Percentiles rank a stretch among this genome's conserved stretches.
Evolutionary conservation across 2,329 filamentous ascomycete genomes (phyloP).

Genomic region (Onygenales sp.): DNA sequence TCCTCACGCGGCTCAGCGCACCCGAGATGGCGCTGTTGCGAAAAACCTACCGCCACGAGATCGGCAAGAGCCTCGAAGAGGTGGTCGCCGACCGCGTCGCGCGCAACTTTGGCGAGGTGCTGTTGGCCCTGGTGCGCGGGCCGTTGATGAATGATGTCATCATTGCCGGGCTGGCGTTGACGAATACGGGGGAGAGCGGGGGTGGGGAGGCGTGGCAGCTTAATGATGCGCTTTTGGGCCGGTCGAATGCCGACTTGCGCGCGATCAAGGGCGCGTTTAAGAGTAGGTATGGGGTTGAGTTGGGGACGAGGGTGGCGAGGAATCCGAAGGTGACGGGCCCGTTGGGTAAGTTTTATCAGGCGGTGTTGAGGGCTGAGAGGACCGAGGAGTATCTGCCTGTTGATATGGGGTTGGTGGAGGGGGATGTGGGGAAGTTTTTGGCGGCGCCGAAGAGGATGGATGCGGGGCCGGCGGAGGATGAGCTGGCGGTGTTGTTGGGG

Average conservation of each 20-base stretch:
- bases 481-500: conserved; percentile 66
- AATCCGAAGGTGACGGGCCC: conserved; percentile 67
- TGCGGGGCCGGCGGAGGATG: conserved; percentile 63
- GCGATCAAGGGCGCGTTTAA: conserved; percentile 70
- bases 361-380: conserved; percentile 61
- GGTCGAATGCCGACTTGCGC: conserved; percentile 68
- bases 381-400: conserved; percentile 64
- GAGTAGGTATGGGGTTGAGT: conserved; percentile 50
- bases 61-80: conserved; percentile 35
- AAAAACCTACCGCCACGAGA: conserved; percentile 56
- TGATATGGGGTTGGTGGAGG: conserved; percentile 59
- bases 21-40: conserved; percentile 64
- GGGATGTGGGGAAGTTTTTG: conserved; percentile 64
- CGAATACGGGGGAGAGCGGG: conserved; percentile 46
- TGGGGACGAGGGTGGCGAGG: conserved; percentile 46
- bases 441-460: conserved; percentile 56
- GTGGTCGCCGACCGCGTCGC: not conserved
- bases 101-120: not conserved
- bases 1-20: conserved; percentile 65
- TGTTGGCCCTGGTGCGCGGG: conserved; percentile 35
- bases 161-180: conserved; percentile 56
- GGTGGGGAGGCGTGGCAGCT: conserved; percentile 26
- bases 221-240: conserved; percentile 66
- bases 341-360: conserved; percentile 71
- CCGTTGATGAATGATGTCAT: conserved; percentile 65